Conservation (phyloP, 2,329 filamentous ascomycete species). For the Diaporthe helianthi region DNA sequence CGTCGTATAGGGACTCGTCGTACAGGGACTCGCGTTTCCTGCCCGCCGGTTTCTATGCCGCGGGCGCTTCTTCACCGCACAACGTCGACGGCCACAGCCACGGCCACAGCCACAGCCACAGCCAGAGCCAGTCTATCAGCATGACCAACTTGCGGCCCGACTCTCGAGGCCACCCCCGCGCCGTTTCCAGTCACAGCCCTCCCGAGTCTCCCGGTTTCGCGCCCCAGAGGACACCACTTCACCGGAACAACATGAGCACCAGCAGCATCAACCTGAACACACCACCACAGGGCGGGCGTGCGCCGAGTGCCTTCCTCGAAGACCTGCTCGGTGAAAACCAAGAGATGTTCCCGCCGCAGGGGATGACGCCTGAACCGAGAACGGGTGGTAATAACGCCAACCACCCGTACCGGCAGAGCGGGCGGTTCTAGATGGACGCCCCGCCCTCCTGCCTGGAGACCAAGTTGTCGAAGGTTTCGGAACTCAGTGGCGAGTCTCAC, state of each 20-base stretch:
- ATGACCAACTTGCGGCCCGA: slow-evolving; percentile 68
- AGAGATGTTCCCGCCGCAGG: slow-evolving; percentile 54
- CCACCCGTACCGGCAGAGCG: slow-evolving; percentile 33
- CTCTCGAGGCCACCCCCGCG: slow-evolving; percentile 58
- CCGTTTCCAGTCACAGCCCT: slow-evolving; percentile 58
- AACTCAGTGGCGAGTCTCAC: slow-evolving; percentile 30
- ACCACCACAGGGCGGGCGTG: slow-evolving; percentile 68
- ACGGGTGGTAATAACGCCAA: slow-evolving; percentile 40
- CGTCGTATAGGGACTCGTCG: slow-evolving; percentile 57
- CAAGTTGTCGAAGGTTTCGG: slow-evolving; percentile 33
- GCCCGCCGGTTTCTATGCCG: slow-evolving; percentile 89
- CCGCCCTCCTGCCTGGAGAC: slow-evolving; percentile 25
- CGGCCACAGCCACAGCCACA: slow-evolving; percentile 53
- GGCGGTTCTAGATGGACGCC: slow-evolving; percentile 36
- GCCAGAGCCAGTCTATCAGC: slow-evolving; percentile 62
- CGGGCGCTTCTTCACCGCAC: slow-evolving; percentile 67
- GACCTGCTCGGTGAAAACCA: slow-evolving; percentile 84
- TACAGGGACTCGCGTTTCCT: slow-evolving; percentile 81
- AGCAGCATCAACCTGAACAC: slow-evolving; percentile 73
- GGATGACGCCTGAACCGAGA: slow-evolving; percentile 37
- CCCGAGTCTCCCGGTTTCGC: slow-evolving; percentile 69
- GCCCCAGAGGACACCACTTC: slow-evolving; percentile 46
- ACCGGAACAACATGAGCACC: slow-evolving; percentile 58
- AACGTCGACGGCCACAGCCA: slow-evolving; percentile 53
- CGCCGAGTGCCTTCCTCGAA: slow-evolving; percentile 89